Evolutionary conservation across 2,329 filamentous ascomycete genomes (phyloP), one percentile per base, ranked within the genome.

Genomic region (Ilyonectria destructans): DNA sequence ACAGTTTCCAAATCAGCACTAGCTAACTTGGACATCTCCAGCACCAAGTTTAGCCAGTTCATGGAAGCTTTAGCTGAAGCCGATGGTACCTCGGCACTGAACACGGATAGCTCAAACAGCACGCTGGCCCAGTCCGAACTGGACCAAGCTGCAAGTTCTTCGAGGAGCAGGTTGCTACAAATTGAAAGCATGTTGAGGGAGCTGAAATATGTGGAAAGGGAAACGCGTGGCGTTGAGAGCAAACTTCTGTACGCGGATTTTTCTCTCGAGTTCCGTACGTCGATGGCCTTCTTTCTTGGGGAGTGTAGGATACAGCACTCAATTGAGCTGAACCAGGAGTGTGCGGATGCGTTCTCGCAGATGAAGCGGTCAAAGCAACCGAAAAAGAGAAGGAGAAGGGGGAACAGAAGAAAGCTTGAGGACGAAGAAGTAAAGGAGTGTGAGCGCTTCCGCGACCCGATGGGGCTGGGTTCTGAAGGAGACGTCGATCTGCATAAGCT

Each of bases 121-220:
- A 12, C 5, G 21, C 6, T 40, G 5, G 57, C 49, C 12, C 17
- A 37, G 19, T 43, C 37, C n/a, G 46, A 62, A 40, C 49, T 29
- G 2, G 45, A 62, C 9, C 37, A 49, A 12, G 52, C 58, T 9
- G 19, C 68, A 4, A 58, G 21, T n/a, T 59, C 61, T 1, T 68
- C 67, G 26, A 73, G 70, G 59, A 79, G 77, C 65, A 71, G 76
- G 33, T 21, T 80, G 1, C 68, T 82, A 7, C 80, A 80, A 61
- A 56, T 82, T 8, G 80, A 82, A 68, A 78, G 79, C 54, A 35
- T 82, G 15, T 75, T 68, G 72, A 81, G 78, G 49, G 80, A 82
- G 59, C 74, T 75, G 51, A 74, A 71, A 4, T 63, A 69, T 26
- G 75, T 81, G 31, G 62, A 72, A 46, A 80, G 74, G 43, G 75